Percentiles rank a stretch among this genome's conserved stretches.
These are phyloP conservation scores for Russula sp. DNA, from an alignment of 768 basidiomycete species.

Conservation along the genomic window DNA sequence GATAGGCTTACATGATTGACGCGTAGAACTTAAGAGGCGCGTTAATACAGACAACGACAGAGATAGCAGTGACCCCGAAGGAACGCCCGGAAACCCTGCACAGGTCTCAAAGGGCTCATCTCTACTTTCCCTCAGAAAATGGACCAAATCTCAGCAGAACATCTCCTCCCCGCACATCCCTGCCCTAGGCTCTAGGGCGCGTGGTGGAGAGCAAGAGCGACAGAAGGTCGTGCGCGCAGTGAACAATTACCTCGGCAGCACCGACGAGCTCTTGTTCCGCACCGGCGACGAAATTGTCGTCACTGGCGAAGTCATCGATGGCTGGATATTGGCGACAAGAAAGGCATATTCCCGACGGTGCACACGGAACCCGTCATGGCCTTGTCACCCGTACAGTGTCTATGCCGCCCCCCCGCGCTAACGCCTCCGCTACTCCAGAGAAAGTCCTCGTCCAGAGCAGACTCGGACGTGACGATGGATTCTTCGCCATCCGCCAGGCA, in stretches of 20 bases:
- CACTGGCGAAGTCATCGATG: slow-evolving; percentile 26
- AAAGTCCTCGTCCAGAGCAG: neutral
- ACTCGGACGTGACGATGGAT: slow-evolving; percentile 2
- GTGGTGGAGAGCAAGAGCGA: slow-evolving; percentile 5
- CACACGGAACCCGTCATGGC: too few species aligned
- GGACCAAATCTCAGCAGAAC: slow-evolving; percentile 10
- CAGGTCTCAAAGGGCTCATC: slow-evolving; percentile 10
- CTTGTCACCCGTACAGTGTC: too few species aligned
- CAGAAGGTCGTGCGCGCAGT: slow-evolving; percentile 10
- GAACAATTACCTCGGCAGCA: slow-evolving; percentile 66
- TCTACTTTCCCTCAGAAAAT: slow-evolving; percentile 20
- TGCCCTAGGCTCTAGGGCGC: slow-evolving; percentile 34
- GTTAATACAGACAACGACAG: too few species aligned
- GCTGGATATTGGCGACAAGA: slow-evolving; percentile 78
- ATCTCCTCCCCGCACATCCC: slow-evolving; percentile 9
- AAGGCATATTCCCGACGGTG: slow-evolving; percentile 16
- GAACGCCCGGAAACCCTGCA: neutral
- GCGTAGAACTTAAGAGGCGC: too few species aligned
- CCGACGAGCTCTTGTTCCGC: slow-evolving; percentile 74
- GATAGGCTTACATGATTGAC: too few species aligned
- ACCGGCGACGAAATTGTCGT: slow-evolving; percentile 72
- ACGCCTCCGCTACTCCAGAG: neutral
- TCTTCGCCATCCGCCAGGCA: neutral
- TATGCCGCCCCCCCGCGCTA: slow-evolving; percentile 15
- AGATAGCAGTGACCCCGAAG: slow-evolving; percentile 10